phyloP scores from a whole-genome alignment of 805 yeast species.

The Zygosaccharomyces bisporus region DNA sequence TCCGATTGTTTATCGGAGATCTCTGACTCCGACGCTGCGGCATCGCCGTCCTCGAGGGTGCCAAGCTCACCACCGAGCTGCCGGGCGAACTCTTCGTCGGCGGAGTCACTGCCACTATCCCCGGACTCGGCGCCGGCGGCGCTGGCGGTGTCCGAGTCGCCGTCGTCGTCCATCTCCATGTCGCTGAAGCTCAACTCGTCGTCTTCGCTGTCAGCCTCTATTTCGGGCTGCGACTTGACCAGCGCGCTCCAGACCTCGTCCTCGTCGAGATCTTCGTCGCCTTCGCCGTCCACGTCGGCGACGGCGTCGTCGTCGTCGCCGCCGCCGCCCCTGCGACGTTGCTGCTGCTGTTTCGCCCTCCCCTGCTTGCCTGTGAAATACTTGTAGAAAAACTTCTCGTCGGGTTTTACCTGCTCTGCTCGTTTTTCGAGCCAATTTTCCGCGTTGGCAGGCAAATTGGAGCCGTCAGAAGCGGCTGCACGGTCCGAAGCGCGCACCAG shows the following conservation, averaged over 20 bases:
- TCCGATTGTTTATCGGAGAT: conserved; percentile 20
- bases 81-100: conserved; percentile 38
- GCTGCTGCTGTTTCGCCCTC: neutral
- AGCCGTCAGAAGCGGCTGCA: conserved; percentile 4
- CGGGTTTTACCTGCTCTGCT: conserved; percentile 68
- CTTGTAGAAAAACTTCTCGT: conserved; percentile 83
- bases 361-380: conserved; percentile 64
- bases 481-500: conserved; percentile 60
- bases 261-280: conserved; percentile 51
- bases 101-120: conserved; percentile 28
- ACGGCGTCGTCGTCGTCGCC: conserved; percentile 29
- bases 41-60: conserved; percentile 8
- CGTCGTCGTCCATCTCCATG: conserved; percentile 30
- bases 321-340: neutral
- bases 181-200: conserved; percentile 45
- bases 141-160: conserved; percentile 35
- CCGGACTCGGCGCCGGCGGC: conserved; percentile 30
- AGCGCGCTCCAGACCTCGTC: conserved; percentile 80
- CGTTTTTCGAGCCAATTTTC: conserved; percentile 75
- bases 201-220: conserved; percentile 47
- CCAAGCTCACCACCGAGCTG: conserved; percentile 37
- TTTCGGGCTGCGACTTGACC: conserved; percentile 69
- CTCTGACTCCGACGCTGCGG: conserved; percentile 15
- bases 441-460: conserved; percentile 64
- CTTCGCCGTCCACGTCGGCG: conserved; percentile 38